A percentile compares a stretch with the other conserved stretches of the same genome.
Conservation (phyloP, 164 flowering plant species). For the Macadamia integrifolia region DNA sequence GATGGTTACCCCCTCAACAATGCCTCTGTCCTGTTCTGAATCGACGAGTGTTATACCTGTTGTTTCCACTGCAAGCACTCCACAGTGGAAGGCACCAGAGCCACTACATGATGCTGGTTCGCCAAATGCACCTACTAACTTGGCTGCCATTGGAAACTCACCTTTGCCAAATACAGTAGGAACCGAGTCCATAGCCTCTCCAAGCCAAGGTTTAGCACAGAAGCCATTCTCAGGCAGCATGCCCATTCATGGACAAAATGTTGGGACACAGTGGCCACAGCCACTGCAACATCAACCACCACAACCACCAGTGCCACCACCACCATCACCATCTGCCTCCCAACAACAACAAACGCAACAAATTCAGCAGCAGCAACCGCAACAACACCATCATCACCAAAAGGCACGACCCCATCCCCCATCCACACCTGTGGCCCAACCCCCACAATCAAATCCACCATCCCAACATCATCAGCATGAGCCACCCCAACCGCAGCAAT, state of each 20-base stretch:
- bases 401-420: not conserved
- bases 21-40: conserved; percentile 31
- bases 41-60: conserved; percentile 26
- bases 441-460: conserved; percentile 9
- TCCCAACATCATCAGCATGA: conserved; percentile 12
- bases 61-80: conserved; percentile 28
- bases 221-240: conserved; percentile 48
- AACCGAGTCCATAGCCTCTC: conserved; percentile 31
- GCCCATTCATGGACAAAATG: conserved; percentile 30
- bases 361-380: conserved; percentile 3
- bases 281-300: conserved; percentile 27
- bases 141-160: conserved; percentile 32
- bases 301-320: not conserved
- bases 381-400: conserved; percentile 4
- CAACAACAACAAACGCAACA: conserved; percentile 4
- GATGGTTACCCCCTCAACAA: conserved; percentile 16
- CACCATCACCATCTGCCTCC: not conserved
- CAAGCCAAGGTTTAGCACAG: conserved; percentile 35
- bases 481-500: conserved; percentile 6
- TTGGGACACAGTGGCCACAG: conserved; percentile 35
- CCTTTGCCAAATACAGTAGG: conserved; percentile 17
- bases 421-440: conserved; percentile 28
- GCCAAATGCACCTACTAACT: conserved; percentile 26
- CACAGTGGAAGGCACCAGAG: conserved; percentile 48
- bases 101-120: conserved; percentile 31